A percentile compares a stretch with the other conserved stretches of the same genome.
phyloP scores from a whole-genome alignment of 2,329 filamentous ascomycete species.

The Rhynchosporium agropyri region DNA sequence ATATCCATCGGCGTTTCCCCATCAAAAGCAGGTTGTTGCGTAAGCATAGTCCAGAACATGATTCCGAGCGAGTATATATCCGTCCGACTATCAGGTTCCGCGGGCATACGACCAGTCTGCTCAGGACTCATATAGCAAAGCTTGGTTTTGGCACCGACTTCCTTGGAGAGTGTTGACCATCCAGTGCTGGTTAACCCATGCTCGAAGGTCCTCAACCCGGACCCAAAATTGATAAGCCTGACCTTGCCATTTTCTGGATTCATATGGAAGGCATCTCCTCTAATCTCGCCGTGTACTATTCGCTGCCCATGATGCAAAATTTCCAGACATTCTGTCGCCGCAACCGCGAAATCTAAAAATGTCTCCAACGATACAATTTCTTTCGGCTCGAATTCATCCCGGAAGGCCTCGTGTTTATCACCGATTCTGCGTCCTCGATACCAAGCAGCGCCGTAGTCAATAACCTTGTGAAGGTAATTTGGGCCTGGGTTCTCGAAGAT shows the following conservation, averaged over 20 bases:
- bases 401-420: conserved; percentile 46
- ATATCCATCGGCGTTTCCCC: conserved; percentile 84
- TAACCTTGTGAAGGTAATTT: conserved; percentile 70
- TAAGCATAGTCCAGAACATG: conserved; percentile 83
- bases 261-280: conserved; percentile 90
- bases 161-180: conserved; percentile 81
- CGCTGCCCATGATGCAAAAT: conserved; percentile 87
- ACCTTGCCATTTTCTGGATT: conserved; percentile 70
- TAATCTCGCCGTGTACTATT: conserved; percentile 86
- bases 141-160: conserved; percentile 85
- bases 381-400: conserved; percentile 48
- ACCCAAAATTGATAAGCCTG: conserved; percentile 82
- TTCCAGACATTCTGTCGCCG: conserved; percentile 82
- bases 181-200: conserved; percentile 84
- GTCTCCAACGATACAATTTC: conserved; percentile 69
- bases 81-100: conserved; percentile 87
- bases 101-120: conserved; percentile 90
- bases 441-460: conserved; percentile 78
- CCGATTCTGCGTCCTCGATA: conserved; percentile 59
- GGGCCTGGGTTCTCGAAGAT: conserved; percentile 79
- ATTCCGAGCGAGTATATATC: conserved; percentile 94
- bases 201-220: conserved; percentile 84
- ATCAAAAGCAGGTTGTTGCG: conserved; percentile 77
- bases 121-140: conserved; percentile 91
- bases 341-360: conserved; percentile 91